These are phyloP conservation scores for Cucurbitaria berberidis DNA, from an alignment of 2,329 filamentous ascomycete genomes.

Conservation along the genomic window DNA sequence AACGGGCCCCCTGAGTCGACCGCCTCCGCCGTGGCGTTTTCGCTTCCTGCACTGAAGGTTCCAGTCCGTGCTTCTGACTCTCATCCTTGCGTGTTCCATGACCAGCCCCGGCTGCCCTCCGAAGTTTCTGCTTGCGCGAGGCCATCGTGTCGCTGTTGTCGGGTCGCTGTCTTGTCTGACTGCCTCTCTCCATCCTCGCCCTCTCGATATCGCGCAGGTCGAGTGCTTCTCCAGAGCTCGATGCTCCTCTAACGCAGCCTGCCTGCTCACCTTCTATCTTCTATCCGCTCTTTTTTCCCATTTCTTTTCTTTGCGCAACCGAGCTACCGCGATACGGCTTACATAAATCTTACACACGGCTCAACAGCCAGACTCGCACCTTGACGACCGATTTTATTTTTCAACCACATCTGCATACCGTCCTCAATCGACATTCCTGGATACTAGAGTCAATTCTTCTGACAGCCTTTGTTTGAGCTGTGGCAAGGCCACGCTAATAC, in stretches of 20 bases:
- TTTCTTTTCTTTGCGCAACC: slow-evolving; percentile 18
- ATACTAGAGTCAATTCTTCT: slow-evolving; percentile 20
- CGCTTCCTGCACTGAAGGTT: slow-evolving; percentile 29
- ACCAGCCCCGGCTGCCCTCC: slow-evolving; percentile 31
- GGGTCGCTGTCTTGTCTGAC: slow-evolving; percentile 22
- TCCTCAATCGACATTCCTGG: background rate
- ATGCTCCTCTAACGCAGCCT: slow-evolving; percentile 31
- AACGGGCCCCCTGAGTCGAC: slow-evolving; percentile 31
- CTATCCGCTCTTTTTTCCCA: slow-evolving; percentile 26
- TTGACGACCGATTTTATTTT: background rate
- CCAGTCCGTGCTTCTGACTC: slow-evolving; percentile 28
- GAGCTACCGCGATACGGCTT: slow-evolving; percentile 18
- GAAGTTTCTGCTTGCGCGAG: slow-evolving; percentile 31
- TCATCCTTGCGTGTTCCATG: slow-evolving; percentile 32
- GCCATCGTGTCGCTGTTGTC: slow-evolving; percentile 28
- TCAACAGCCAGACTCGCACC: slow-evolving; percentile 13
- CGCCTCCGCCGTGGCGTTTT: slow-evolving; percentile 29
- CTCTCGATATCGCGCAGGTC: slow-evolving; percentile 16
- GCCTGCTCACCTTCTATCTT: slow-evolving; percentile 15
- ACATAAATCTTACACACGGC: slow-evolving; percentile 15
- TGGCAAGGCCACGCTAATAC: slow-evolving; percentile 51
- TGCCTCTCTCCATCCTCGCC: slow-evolving; percentile 22
- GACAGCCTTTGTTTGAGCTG: slow-evolving; percentile 33
- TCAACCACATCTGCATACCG: slow-evolving; percentile 3
- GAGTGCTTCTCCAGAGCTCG: slow-evolving; percentile 30